These are phyloP conservation scores for Alternaria gaisen DNA, from an alignment of 2,329 filamentous ascomycete genomes.

Conservation along the genomic window DNA sequence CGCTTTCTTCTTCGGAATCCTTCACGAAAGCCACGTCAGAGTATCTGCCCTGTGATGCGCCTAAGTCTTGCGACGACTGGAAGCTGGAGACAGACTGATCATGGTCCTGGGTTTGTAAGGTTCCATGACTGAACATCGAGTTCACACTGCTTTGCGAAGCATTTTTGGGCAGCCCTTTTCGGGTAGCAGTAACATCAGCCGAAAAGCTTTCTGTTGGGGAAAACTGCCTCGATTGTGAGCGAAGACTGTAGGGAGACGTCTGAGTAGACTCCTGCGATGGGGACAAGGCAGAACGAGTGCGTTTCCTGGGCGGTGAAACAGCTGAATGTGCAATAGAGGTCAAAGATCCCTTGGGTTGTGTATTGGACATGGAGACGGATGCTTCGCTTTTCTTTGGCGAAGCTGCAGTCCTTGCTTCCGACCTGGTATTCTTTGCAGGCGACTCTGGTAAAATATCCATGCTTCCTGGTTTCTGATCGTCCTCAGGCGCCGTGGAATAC, in stretches of 20 bases:
- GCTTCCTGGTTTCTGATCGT: conserved; percentile 33
- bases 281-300: conserved; percentile 29
- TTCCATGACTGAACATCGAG: conserved; percentile 13
- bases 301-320: conserved; percentile 30
- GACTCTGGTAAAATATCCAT: conserved; percentile 30
- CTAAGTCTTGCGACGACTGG: conserved; percentile 36
- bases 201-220: conserved; percentile 29
- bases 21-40: conserved; percentile 38
- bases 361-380: conserved; percentile 16
- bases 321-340: conserved; percentile 24
- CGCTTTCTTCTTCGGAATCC: conserved; percentile 44
- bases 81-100: conserved; percentile 29
- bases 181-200: not conserved
- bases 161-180: conserved; percentile 24
- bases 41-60: conserved; percentile 32
- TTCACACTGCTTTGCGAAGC: conserved; percentile 20
- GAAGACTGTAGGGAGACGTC: conserved; percentile 40
- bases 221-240: conserved; percentile 37
- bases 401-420: conserved; percentile 38
- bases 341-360: conserved; percentile 26
- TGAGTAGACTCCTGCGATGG: conserved; percentile 27
- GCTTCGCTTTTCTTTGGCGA: conserved; percentile 32
- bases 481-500: conserved; percentile 28
- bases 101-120: conserved; percentile 16
- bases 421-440: conserved; percentile 45